Evolutionary conservation across 768 basidiomycete genomes (phyloP).

Genomic region (Termitomyces sp.): DNA sequence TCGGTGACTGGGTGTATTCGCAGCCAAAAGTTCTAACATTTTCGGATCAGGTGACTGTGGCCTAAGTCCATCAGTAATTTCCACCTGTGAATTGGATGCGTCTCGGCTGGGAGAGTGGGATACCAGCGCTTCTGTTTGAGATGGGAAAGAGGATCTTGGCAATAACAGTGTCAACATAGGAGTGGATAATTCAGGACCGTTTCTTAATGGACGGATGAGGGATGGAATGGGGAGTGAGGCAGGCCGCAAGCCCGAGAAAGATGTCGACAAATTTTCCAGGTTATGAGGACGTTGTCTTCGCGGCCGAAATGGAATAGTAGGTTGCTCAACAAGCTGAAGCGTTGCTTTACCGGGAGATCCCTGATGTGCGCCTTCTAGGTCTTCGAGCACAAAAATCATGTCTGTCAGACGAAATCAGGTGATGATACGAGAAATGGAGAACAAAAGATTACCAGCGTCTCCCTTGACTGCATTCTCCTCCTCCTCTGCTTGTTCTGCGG

Average conservation of each 20-base stretch:
- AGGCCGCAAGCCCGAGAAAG: constrained; percentile 57
- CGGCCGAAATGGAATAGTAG: constrained; percentile 24
- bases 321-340: constrained; percentile 39
- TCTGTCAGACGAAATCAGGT: constrained; percentile 28
- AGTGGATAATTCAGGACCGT: constrained; percentile 32
- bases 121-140: background rate
- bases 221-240: constrained; percentile 66
- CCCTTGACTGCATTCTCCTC: constrained; percentile 21
- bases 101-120: background rate
- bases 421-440: background rate
- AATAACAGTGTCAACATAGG: constrained; percentile 25
- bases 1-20: constrained; percentile 64
- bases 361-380: constrained; percentile 46
- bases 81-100: constrained; percentile 7
- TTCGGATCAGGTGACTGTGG: constrained; percentile 35
- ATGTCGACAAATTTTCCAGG: constrained; percentile 42
- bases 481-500: constrained; percentile 25
- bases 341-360: constrained; percentile 23
- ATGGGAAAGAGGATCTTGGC: constrained; percentile 17
- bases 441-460: constrained; percentile 38
- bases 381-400: constrained; percentile 69
- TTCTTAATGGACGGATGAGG: constrained; percentile 40
- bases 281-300: constrained; percentile 26
- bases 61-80: constrained; percentile 1
- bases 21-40: constrained; percentile 59